Conservation (phyloP, 2,329 filamentous ascomycete genomes). For the Calonectria ilicicola region DNA sequence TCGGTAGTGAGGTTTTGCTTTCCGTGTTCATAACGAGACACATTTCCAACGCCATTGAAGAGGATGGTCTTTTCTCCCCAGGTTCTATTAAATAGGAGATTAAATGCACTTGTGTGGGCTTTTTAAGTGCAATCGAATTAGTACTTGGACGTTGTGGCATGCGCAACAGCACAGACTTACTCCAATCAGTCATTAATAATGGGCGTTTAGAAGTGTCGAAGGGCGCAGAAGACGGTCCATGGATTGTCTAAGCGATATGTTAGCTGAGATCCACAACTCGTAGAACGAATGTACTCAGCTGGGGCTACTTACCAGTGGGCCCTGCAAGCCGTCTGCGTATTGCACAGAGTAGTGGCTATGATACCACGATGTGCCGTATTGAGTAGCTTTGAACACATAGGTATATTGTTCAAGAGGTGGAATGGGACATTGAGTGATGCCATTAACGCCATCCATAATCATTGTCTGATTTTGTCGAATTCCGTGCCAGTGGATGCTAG, state of each 20-base stretch:
- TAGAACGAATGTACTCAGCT: not conserved
- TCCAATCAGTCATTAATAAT: conserved; percentile 35
- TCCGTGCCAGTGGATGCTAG: conserved; percentile 40
- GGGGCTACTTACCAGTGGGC: conserved; percentile 25
- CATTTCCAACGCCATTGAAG: conserved; percentile 31
- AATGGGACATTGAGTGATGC: conserved; percentile 38
- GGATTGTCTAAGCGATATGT: conserved; percentile 29
- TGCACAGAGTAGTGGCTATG: conserved; percentile 40
- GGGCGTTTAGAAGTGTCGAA: conserved; percentile 33
- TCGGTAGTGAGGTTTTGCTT: too few relatives aligned
- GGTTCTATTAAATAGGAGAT: conserved; percentile 13
- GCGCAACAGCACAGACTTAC: conserved; percentile 12
- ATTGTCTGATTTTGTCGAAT: conserved; percentile 34
- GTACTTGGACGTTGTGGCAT: not conserved
- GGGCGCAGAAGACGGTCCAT: conserved; percentile 31
- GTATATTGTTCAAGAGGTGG: conserved; percentile 31
- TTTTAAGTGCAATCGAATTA: not conserved
- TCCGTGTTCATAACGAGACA: too few relatives aligned
- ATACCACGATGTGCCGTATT: conserved; percentile 41
- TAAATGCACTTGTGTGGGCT: conserved; percentile 34
- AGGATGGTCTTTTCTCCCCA: conserved; percentile 34
- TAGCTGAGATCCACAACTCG: too few relatives aligned
- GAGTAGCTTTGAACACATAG: conserved; percentile 31
- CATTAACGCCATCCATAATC: conserved; percentile 40
- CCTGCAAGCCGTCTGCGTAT: conserved; percentile 38